Evolutionary conservation across 768 basidiomycete genomes (phyloP).

Genomic region (Scleroderma bovista): DNA sequence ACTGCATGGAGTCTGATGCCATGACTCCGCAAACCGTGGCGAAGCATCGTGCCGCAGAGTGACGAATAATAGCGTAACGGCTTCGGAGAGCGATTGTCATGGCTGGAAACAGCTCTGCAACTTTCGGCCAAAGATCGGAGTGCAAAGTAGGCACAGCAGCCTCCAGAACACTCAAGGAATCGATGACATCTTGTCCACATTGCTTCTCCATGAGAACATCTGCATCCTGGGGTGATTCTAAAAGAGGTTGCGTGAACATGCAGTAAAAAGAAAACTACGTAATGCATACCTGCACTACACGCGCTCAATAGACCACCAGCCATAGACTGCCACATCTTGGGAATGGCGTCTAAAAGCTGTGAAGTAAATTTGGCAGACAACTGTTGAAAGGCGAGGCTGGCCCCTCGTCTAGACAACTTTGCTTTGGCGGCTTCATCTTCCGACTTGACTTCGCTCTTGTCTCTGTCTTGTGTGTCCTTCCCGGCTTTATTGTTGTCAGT

Average conservation of each 20-base stretch:
- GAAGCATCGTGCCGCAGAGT: slow-evolving; percentile 81
- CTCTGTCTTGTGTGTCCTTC: slow-evolving; percentile 39
- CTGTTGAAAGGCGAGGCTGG: slow-evolving; percentile 73
- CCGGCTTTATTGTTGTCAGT: slow-evolving; percentile 29
- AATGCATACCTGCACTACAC: slow-evolving; percentile 55
- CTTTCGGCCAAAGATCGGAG: slow-evolving; percentile 58
- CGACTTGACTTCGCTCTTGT: slow-evolving; percentile 34
- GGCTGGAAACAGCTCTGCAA: slow-evolving; percentile 70
- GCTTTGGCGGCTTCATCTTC: slow-evolving; percentile 57
- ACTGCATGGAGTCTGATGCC: slow-evolving; percentile 80
- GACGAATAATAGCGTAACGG: slow-evolving; percentile 83
- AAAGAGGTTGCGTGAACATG: slow-evolving; percentile 2
- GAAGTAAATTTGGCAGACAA: slow-evolving; percentile 74
- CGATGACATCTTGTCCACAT: slow-evolving; percentile 85
- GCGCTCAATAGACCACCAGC: slow-evolving; percentile 67
- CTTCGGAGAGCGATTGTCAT: slow-evolving; percentile 77
- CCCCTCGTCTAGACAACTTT: slow-evolving; percentile 78
- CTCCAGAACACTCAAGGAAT: slow-evolving; percentile 86
- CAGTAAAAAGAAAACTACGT: not conserved
- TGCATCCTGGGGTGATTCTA: slow-evolving; percentile 52
- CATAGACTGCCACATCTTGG: slow-evolving; percentile 94
- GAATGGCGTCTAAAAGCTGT: slow-evolving; percentile 69
- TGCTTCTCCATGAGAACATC: slow-evolving; percentile 66
- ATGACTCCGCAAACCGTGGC: slow-evolving; percentile 85
- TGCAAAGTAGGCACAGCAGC: slow-evolving; percentile 76